Percentiles rank a stretch among this genome's conserved stretches.
Evolutionary conservation across 176 grass and related monocot species (phyloP).

Genomic region (Phoenix roebelenii): DNA sequence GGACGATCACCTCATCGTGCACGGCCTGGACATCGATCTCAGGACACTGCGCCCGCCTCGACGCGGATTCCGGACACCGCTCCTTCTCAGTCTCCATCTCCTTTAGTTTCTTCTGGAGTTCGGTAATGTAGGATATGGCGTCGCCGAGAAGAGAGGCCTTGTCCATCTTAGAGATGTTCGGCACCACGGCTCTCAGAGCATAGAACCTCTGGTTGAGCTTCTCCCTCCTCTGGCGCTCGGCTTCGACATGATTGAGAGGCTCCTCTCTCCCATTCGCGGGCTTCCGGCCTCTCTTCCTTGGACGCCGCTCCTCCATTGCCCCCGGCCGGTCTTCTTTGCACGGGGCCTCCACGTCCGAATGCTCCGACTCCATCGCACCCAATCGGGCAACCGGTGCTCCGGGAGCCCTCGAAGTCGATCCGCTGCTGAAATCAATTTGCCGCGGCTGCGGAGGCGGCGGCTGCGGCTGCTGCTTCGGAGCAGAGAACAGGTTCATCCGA

Average conservation of each 20-base stretch:
- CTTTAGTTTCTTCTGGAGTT: conserved; percentile 50
- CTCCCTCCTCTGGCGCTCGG: conserved; percentile 86
- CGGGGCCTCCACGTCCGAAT: conserved; percentile 19
- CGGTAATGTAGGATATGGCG: conserved; percentile 76
- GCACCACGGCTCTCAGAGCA: conserved; percentile 70
- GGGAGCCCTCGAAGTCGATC: neutral
- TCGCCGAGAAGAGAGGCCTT: conserved; percentile 82
- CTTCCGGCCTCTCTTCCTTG: conserved; percentile 73
- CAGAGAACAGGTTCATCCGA: neutral
- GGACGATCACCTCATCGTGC: conserved; percentile 66
- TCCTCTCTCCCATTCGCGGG: conserved; percentile 85
- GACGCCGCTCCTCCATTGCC: conserved; percentile 31
- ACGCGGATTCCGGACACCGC: neutral
- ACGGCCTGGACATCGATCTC: conserved; percentile 46
- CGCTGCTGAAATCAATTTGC: conserved; percentile 19
- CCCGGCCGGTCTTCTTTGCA: neutral
- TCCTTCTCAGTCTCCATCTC: conserved; percentile 14
- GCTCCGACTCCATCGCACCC: conserved; percentile 9
- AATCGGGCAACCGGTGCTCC: conserved; percentile 1
- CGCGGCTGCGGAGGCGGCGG: conserved; percentile 2
- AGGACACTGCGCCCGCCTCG: neutral
- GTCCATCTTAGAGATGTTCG: conserved; percentile 89
- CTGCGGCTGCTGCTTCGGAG: conserved; percentile 3
- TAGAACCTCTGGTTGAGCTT: conserved; percentile 96
- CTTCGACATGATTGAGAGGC: conserved; percentile 91